A percentile compares a stretch with the other conserved stretches of the same genome.
These are phyloP conservation scores for Ceratobasidium sp. DNA, from an alignment of 1,284 basidiomycete species.

Conservation along the genomic window DNA sequence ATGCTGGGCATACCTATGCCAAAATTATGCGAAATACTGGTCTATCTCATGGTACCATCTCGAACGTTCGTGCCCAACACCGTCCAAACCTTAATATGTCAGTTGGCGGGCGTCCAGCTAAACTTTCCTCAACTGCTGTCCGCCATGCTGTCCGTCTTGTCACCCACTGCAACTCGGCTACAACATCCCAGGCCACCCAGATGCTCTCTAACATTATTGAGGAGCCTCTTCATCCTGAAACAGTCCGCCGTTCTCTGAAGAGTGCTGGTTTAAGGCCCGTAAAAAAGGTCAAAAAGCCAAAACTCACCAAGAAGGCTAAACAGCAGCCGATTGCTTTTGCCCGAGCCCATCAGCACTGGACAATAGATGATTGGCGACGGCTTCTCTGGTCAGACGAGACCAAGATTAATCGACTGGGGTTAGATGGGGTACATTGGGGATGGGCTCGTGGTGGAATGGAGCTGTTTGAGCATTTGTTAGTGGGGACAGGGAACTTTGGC, in stretches of 20 bases:
- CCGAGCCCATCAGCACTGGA: constrained; percentile 6
- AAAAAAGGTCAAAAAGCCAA: constrained; percentile 16
- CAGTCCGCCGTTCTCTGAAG: constrained; percentile 15
- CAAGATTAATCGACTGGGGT: constrained; percentile 29
- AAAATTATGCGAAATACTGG: background rate
- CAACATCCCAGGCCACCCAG: background rate
- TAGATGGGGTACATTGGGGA: constrained; percentile 20
- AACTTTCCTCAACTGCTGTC: background rate
- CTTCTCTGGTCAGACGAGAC: constrained; percentile 27
- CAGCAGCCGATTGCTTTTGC: constrained; percentile 7
- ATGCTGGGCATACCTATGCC: constrained; percentile 1
- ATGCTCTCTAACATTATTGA: background rate
- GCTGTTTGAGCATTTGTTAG: background rate
- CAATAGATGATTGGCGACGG: constrained; percentile 3
- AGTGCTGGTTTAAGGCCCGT: background rate
- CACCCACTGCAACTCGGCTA: background rate
- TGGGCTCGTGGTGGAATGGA: background rate
- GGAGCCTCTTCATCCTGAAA: background rate
- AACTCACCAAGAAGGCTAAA: background rate
- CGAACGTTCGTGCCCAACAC: background rate
- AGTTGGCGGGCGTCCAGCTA: background rate
- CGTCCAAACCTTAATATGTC: background rate
- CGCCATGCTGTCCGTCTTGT: constrained; percentile 5
- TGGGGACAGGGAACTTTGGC: constrained; percentile 25
- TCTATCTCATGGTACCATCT: background rate